Base-by-base conservation (phyloP, 2,329 filamentous ascomycete species). In the Neopestalotiopsis clavispora region DNA sequence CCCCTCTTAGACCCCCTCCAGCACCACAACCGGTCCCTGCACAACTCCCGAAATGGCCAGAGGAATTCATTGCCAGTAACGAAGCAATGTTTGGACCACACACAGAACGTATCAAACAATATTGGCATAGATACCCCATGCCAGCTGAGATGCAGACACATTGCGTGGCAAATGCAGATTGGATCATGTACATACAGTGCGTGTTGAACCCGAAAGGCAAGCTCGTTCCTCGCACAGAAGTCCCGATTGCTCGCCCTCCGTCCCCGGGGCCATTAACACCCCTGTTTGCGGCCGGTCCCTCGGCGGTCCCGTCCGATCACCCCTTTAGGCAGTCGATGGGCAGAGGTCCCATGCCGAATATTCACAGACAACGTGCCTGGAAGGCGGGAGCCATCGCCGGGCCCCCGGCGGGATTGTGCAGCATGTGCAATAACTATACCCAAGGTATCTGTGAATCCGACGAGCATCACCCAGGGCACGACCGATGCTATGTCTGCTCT, bases 401-500 rank as follows among this genome's bases (percentile, higher is more conserved):
- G 57, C 13, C 6, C 4, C 9, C 17, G n/a, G 20, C 0, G 20
- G 9, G 10, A 14, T 20, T 30, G 20, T 59, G 49, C 30, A 17
- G 23, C 17, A 14, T 4, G 4, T 59, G 57, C 17, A 13, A 32
- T 1, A 14, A 59, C 14, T 59, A 30, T 23, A 59, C 57, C 3
- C 57, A 59, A 4, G 61, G 42, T 1, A 20, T 45, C 20, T 77
- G 77, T 69, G 74, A 73, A 56, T 72, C 73, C 65, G 67, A 69
- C 30, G 69, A 72, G 4, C 70, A 69, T 34, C 71, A 73, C 56
- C 40, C 28, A 9, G 20, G 30, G 23, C 23, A 28, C 20, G 40
- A 12, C 1, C 32, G 40, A 1, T 75, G 75, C 56, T 82, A 80
- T 72, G 74, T 80, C 4, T 84, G 82, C 71, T 38, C 59, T 12